Evolutionary conservation across 1,284 basidiomycete species (phyloP), one percentile per base, ranked within the genome.

Genomic region (Trametes hirsuta): DNA sequence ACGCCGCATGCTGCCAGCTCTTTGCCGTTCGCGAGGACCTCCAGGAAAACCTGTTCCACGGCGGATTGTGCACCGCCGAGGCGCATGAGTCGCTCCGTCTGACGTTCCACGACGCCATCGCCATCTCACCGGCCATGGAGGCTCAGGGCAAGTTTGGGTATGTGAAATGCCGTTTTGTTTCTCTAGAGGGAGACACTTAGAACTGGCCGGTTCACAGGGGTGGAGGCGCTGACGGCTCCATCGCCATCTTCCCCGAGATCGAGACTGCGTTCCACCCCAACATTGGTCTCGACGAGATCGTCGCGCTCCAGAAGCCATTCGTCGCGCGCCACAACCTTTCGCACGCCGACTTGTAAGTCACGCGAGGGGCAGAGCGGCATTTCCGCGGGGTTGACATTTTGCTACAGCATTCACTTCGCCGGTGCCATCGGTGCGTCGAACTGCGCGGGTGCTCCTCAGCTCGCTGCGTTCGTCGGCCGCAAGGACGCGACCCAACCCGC

Each of bases 11-110:
- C 67, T 78, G 77, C 63, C 65, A 69, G 54, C 66, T 71, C 46
- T 78, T 77, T 71, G 70, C 75, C 40, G 66, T 77, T 22, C 68
- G 73, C 14, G 73, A 76, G 11, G 74, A 75, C 49, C 66, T 79
- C 41, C 77, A 78, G 65, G 46, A 66, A 36, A 72, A 76, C 64
- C 70, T 79, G 14, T 77, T 77, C 67, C 74, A 76, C 44, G 63
- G 63, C 53, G 61, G 57, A 42, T 53, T 49, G 42, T 69, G 71
- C 52, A 69, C 70, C 25, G 68, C 71, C 45, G 68, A 74, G 36
- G 69, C 67, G 12, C 72, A 70, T 58, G 72, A 73, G 55, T 62
- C 69, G 40, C 66, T 74, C 22, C 71, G 72, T 21, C 65, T 75
- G 49, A 69, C 69, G 36, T 74, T 73, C 71, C 72, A 73, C 66